Evolutionary conservation across 2,329 filamentous ascomycete species (phyloP).

Genomic region (Aspergillus arachidicola): DNA sequence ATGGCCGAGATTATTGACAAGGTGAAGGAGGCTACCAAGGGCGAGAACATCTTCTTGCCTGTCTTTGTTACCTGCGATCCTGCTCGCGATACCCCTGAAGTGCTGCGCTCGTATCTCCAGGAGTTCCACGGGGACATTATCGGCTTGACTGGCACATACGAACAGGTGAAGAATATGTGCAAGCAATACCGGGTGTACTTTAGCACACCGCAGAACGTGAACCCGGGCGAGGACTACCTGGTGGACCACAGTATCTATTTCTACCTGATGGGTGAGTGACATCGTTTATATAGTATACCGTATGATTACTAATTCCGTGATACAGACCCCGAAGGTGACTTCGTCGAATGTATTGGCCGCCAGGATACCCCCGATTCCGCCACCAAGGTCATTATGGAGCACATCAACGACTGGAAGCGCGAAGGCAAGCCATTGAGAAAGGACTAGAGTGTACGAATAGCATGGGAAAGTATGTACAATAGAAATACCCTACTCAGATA

Average conservation of each 20-base stretch:
- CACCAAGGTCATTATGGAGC: constrained; percentile 79
- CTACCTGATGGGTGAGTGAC: constrained; percentile 79
- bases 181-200: constrained; percentile 98
- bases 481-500: constrained; percentile 31
- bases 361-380: constrained; percentile 90
- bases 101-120: constrained; percentile 79
- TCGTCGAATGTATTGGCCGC: constrained; percentile 92
- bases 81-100: constrained; percentile 81
- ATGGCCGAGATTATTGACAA: constrained; percentile 94
- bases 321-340: constrained; percentile 89
- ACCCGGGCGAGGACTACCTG: constrained; percentile 92
- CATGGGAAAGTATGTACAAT: constrained; percentile 24
- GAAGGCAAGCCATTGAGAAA: constrained; percentile 55
- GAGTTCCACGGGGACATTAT: constrained; percentile 89
- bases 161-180: constrained; percentile 90
- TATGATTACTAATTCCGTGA: constrained; percentile 8
- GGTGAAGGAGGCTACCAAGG: constrained; percentile 47
- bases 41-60: constrained; percentile 61
- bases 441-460: constrained; percentile 22
- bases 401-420: constrained; percentile 77
- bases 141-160: constrained; percentile 89
- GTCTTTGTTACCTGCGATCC: constrained; percentile 97
- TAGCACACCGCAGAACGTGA: constrained; percentile 83
- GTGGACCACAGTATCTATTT: constrained; percentile 99
- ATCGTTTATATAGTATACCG: not conserved